A percentile compares a stretch with the other conserved stretches of the same genome.
These are phyloP conservation scores for Lachancea kluyveri DNA, from an alignment of 805 yeast genomes.

Conservation along the genomic window DNA sequence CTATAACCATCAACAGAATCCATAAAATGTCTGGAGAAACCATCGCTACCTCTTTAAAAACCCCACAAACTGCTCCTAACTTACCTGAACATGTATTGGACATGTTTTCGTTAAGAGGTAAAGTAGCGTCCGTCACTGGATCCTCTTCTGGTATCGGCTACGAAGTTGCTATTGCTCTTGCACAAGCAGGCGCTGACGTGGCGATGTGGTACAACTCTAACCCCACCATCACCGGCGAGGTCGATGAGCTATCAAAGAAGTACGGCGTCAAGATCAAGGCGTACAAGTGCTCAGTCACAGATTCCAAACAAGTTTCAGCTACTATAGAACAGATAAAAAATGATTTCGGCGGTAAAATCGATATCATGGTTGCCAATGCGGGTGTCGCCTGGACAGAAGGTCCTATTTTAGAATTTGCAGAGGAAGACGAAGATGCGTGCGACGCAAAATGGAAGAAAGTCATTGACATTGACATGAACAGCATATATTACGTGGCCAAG, in stretches of 20 bases:
- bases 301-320: constrained; percentile 22
- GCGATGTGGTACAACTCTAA: constrained; percentile 61
- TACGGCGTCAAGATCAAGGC: constrained; percentile 62
- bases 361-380: constrained; percentile 85
- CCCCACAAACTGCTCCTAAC: constrained; percentile 48
- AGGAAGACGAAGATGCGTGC: constrained; percentile 37
- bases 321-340: constrained; percentile 35
- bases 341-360: constrained; percentile 75
- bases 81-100: constrained; percentile 51
- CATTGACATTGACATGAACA: constrained; percentile 69
- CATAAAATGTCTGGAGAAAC: too few relatives aligned
- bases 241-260: constrained; percentile 34
- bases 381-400: constrained; percentile 81
- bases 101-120: constrained; percentile 72
- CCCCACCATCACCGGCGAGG: constrained; percentile 35
- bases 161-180: constrained; percentile 74
- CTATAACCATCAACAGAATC: too few relatives aligned
- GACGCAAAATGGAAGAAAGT: constrained; percentile 64
- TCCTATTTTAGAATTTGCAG: constrained; percentile 40
- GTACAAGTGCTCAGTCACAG: constrained; percentile 29
- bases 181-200: constrained; percentile 84
- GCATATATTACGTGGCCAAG: constrained; percentile 76
- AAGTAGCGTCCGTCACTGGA: constrained; percentile 80
- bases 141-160: constrained; percentile 78
- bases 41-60: constrained; percentile 17